Conservation (phyloP, 2,329 filamentous ascomycete genomes). For the Niveomyces coronatus region DNA sequence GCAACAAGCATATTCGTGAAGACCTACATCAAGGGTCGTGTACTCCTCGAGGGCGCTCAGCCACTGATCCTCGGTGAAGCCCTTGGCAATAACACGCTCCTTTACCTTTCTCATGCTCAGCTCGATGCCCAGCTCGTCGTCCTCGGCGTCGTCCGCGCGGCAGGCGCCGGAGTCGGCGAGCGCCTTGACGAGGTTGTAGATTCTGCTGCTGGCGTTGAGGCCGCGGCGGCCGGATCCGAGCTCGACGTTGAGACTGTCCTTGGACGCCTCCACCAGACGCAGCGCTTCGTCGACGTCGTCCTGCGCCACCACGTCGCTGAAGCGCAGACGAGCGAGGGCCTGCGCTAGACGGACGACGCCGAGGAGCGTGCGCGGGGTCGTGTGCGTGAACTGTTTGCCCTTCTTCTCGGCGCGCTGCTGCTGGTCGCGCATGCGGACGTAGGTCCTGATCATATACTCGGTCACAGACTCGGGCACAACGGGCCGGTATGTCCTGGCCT, state of each 20-base stretch:
- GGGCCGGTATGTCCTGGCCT: conserved; percentile 81
- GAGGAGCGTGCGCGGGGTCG: conserved; percentile 84
- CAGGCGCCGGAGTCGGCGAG: conserved; percentile 83
- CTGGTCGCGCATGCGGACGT: conserved; percentile 86
- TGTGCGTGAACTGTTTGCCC: conserved; percentile 89
- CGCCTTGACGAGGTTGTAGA: conserved; percentile 87
- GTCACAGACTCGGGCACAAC: conserved; percentile 75
- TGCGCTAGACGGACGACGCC: conserved; percentile 89
- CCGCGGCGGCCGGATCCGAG: conserved; percentile 49
- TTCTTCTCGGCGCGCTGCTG: conserved; percentile 85
- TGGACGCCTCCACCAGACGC: conserved; percentile 83
- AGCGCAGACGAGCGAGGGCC: conserved; percentile 83
- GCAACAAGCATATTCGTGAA: conserved; percentile 4
- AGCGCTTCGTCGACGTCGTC: conserved; percentile 96
- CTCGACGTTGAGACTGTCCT: conserved; percentile 77
- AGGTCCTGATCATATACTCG: conserved; percentile 95
- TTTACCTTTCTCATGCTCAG: conserved; percentile 80
- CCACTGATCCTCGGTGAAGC: conserved; percentile 93
- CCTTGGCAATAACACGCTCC: conserved; percentile 88
- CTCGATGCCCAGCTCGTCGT: conserved; percentile 48
- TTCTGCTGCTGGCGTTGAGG: conserved; percentile 75
- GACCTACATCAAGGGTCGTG: conserved; percentile 75
- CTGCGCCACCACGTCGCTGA: conserved; percentile 71
- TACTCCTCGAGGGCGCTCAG: conserved; percentile 82
- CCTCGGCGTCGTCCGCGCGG: conserved; percentile 55